A percentile compares a stretch with the other conserved stretches of the same genome.
phyloP scores from a whole-genome alignment of 441 rosid species.

The Sinapis alba region DNA sequence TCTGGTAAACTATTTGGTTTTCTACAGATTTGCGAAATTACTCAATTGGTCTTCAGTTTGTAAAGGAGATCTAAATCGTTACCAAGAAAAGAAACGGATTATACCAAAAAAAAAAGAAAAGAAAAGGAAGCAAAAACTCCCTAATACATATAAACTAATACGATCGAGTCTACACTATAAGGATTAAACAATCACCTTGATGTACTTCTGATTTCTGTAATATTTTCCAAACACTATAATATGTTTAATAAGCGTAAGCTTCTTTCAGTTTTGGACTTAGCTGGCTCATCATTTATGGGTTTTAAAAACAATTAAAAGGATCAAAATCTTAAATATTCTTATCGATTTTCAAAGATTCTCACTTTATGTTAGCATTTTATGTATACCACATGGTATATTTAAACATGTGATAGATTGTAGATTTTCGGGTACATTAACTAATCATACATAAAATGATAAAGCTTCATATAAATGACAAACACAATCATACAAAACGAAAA shows the following conservation, averaged over 20 bases:
- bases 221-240: background rate
- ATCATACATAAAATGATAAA: slow-evolving; percentile 34
- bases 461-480: slow-evolving; percentile 35
- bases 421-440: slow-evolving; percentile 27
- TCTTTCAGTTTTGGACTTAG: background rate
- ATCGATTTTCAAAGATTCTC: slow-evolving; percentile 2
- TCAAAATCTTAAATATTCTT: background rate
- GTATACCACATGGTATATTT: background rate
- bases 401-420: background rate
- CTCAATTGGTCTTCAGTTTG: no score
- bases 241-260: background rate
- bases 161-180: background rate
- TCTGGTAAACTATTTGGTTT: background rate
- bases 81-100: background rate
- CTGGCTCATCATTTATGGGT: background rate
- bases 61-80: background rate
- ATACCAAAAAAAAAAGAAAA: no score
- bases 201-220: background rate
- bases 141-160: background rate
- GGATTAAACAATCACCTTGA: background rate
- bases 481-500: slow-evolving; percentile 37
- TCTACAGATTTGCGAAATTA: no score
- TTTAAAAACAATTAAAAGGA: background rate
- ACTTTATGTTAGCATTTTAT: background rate
- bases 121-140: no score